Evolutionary conservation across 768 basidiomycete species (phyloP), one percentile per base, ranked within the genome.

Genomic region (Dictyophora rubrovolvata): DNA sequence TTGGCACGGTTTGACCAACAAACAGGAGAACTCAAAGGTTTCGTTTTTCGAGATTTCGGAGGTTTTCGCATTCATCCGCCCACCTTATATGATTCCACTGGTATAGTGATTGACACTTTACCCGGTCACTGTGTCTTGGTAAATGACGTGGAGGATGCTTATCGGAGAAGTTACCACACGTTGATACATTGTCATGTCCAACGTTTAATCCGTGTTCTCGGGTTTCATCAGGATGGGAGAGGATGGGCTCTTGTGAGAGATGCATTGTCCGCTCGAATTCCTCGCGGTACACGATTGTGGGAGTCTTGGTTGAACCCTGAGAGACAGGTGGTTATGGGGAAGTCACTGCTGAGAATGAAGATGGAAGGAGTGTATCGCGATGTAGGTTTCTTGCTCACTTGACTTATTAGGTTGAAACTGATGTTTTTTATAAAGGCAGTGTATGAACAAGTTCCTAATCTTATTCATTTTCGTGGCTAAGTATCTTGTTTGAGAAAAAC

Each of bases 181-280:
- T 77, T 82, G 53, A 70, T 83, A 17, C 80, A 82, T 65, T 82
- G 80, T 66, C 81, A 83, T 61, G 69, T 82, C 20, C 81, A 83
- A 66, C 76, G 81, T 18, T 66, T 83, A 33, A 79, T 79, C 20
- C 74, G 81, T 23, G 68, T 82, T 8, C 74, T 83, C 18, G 77
- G 74, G 3, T 65, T 81, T 62, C 81, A 83, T 64, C 69, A 73
- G 57, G 74, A 78, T 64, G 81, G 80, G 3, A 65, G 69, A 37
- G 81, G 79, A 10, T 82, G 79, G 77, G 73, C 72, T 53, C 71
- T 79, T 56, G 70, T 83, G 20, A 71, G 80, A 61, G 64, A 67
- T 53, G 74, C 79, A 60, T 71, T 83, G 71, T 66, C 61, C 28
- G 65, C 69, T 12, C 68, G 73, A 6, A 78, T 83, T 56, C 79